Percentiles rank a stretch among this genome's conserved stretches.
Conservation (phyloP, 192 early-diverging fungal species). For the Glomus cerebriforme region DNA sequence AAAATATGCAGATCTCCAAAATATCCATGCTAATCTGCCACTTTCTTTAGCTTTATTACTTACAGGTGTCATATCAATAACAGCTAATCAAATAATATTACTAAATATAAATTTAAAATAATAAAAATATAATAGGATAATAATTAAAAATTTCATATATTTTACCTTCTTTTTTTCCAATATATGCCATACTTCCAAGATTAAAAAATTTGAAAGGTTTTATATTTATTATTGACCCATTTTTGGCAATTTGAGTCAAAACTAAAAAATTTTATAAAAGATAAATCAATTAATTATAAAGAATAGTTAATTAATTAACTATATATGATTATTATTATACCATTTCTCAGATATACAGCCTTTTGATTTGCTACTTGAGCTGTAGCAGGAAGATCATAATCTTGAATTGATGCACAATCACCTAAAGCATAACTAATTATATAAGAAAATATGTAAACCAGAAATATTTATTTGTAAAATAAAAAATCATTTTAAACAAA, state of each 20-base stretch:
- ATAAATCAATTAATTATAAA: neutral
- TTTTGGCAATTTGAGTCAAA: constrained; percentile 30
- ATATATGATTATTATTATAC: constrained; percentile 27
- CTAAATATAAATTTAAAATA: neutral
- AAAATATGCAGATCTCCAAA: constrained; percentile 77
- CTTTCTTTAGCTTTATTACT: constrained; percentile 51
- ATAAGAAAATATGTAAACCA: neutral
- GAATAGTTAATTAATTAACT: neutral
- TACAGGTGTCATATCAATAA: constrained; percentile 60
- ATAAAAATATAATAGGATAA: neutral
- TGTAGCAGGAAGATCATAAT: constrained; percentile 73
- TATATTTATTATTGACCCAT: constrained; percentile 26
- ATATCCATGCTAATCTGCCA: constrained; percentile 57
- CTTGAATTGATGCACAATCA: constrained; percentile 86
- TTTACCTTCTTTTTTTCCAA: constrained; percentile 46
- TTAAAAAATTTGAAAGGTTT: constrained; percentile 63
- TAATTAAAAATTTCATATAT: neutral
- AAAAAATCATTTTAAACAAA: neutral
- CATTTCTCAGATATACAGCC: constrained; percentile 63
- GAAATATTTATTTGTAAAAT: neutral
- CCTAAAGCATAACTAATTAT: constrained; percentile 73
- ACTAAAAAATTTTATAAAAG: constrained; percentile 25
- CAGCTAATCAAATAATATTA: constrained; percentile 42
- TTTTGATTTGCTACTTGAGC: constrained; percentile 88
- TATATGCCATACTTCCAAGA: constrained; percentile 68